Evolutionary conservation across 1,284 basidiomycete species (phyloP), one percentile per base, ranked within the genome.

Genomic region (Apiotrichum akiyoshidainum): DNA sequence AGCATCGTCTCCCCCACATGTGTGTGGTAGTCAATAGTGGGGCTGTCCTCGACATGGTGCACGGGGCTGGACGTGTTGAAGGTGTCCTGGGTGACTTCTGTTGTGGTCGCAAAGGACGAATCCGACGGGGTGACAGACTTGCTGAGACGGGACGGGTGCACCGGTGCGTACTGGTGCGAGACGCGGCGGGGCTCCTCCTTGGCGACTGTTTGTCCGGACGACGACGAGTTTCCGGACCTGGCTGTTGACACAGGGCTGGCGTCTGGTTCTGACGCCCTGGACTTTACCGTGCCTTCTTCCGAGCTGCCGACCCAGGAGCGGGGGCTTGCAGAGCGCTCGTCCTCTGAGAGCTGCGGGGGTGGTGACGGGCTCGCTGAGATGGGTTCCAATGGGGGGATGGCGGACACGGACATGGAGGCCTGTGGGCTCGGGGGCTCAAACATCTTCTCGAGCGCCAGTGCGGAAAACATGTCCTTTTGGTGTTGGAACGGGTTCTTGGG

Each of bases 361-460:
- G 40, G 40, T 8, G 40, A 41, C 40, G 40, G 16, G 13, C 10
- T 21, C 19, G 17, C 42, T n/a, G 42, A n/a, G 34, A 37, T 22
- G 17, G 12, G 34, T 19, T 11, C 57, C 68, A 49, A 22, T 11
- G n/a, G 2, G 17, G 11, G n/a, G 12, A 10, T 11, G 26, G 26
- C 26, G 26, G 26, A 31, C 26, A 31, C 26, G 26, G 26, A 31
- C 26, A 31, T 31, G 26, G 26, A 31, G 26, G 26, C 26, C 4
- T 31, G 26, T 3, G 87, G 88, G 4, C 89, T 88, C 0, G 92
- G 92, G 8, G 92, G 91, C 63, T 92, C 88, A 67, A 94, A 94
- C 89, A 94, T 90, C 54, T 83, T 83, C 76, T 94, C 91, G 12
- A 94, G 81, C 6, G 87, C 86, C 56, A 92, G 75, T 0, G 90